Base-by-base conservation (phyloP, 805 yeast genomes). In the Scheffersomyces ergatensis region DNA sequence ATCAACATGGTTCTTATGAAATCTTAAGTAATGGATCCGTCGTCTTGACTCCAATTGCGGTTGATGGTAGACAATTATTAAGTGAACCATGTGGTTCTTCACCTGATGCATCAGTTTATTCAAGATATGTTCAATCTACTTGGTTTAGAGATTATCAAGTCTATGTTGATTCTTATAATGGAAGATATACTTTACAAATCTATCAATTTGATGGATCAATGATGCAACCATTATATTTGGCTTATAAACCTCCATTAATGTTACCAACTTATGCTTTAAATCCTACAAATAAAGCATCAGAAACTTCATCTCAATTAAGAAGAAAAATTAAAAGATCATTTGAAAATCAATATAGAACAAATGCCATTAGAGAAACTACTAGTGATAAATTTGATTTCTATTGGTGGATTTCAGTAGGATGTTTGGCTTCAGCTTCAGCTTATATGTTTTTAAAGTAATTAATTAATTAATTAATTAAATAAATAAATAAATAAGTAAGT, bases 161-260 rank as follows among this genome's bases (percentile, higher is more conserved):
- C 9, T 63, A 62, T 34, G 70, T 90, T 21, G 93, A 89, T 61
- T 67, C 76, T 11, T 93, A 92, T 67, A 85, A 87, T 57, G 99
- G 99, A 17, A 77, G 89, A 55, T 82, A 81, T 65, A 76, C 78
- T 50, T 76, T 93, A 42, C 82, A 82, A 46, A 68, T 93, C 44
- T 83, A 76, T 64, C 82, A 83, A 66, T 83, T 76, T 52, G 89
- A 84, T 60, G 97, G 97, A 14, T 62, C 86, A 14, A 80, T 80
- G 34, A 64, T 85, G 72, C 92, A 89, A 50, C 98, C 99, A 0
- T 63, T 93, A 54, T 93, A 89, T 63, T 74, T 93, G 61, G 96
- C 95, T 2, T 93, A 90, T 70, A 77, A 78, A 53, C 99, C 99
- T 5, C 95, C 99, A 8, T 75, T 85, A 78, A 93, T 93, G 99